These are phyloP conservation scores for Cadophora gregata DNA, from an alignment of 2,329 filamentous ascomycete genomes.

Conservation along the genomic window DNA sequence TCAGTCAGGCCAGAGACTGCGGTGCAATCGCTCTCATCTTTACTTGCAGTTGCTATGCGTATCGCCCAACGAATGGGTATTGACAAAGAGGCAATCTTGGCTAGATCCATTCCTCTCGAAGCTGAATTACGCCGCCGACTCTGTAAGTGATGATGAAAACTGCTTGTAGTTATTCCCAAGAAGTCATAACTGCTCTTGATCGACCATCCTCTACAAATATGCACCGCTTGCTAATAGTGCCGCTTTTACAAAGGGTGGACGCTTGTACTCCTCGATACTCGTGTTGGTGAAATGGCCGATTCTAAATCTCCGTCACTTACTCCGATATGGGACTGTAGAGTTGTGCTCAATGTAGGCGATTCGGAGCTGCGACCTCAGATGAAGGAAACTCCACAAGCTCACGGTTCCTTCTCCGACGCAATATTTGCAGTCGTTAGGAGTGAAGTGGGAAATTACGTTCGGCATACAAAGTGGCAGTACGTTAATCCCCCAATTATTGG, in stretches of 20 bases:
- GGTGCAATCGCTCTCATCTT: slow-evolving; percentile 63
- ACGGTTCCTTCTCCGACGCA: slow-evolving; percentile 63
- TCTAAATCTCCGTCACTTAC: slow-evolving; percentile 47
- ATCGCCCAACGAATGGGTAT: slow-evolving; percentile 72
- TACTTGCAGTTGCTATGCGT: slow-evolving; percentile 70
- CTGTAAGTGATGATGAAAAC: slow-evolving; percentile 52
- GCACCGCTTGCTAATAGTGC: background rate
- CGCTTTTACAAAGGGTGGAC: slow-evolving; percentile 59
- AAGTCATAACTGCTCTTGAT: too few species aligned
- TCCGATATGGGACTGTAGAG: slow-evolving; percentile 59
- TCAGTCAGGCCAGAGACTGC: slow-evolving; percentile 51
- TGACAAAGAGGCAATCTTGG: slow-evolving; percentile 64
- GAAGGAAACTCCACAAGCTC: slow-evolving; percentile 57
- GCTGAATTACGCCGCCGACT: slow-evolving; percentile 73
- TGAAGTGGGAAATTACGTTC: slow-evolving; percentile 57
- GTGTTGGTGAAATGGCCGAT: slow-evolving; percentile 70
- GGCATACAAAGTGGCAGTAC: slow-evolving; percentile 34
- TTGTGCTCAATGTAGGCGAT: slow-evolving; percentile 67
- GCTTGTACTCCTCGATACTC: slow-evolving; percentile 70
- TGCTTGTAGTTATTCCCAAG: too few species aligned
- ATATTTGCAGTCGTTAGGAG: slow-evolving; percentile 62
- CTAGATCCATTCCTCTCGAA: slow-evolving; percentile 59
- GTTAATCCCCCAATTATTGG: too few species aligned
- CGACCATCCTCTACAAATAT: too few species aligned
- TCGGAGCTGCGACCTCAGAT: slow-evolving; percentile 62